phyloP scores from a whole-genome alignment of 2,329 filamentous ascomycete species.

The Ilyonectria mors-panacis region DNA sequence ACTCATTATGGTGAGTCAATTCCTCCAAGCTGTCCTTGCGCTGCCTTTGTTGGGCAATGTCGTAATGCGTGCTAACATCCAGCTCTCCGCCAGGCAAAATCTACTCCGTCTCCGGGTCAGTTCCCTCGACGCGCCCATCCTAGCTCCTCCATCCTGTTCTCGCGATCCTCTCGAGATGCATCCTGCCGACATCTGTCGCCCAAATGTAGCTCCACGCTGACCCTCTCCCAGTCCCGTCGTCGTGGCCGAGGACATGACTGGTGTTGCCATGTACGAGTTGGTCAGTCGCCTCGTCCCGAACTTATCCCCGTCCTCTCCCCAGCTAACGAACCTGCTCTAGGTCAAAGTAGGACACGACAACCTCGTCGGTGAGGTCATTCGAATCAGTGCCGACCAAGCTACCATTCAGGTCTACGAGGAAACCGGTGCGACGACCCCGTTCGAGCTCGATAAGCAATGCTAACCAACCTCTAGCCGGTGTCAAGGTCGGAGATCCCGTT shows the following conservation, averaged over 20 bases:
- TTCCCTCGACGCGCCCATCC: constrained; percentile 41
- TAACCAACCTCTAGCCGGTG: constrained; percentile 76
- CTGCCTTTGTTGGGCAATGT: constrained; percentile 29
- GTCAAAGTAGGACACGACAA: constrained; percentile 93
- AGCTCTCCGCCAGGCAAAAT: constrained; percentile 65
- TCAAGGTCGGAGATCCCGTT: constrained; percentile 96
- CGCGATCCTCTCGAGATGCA: constrained; percentile 18
- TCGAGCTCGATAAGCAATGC: constrained; percentile 23
- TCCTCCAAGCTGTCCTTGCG: constrained; percentile 6
- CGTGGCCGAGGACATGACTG: constrained; percentile 97
- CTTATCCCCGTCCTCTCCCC: constrained; percentile 7
- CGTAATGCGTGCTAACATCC: constrained; percentile 44
- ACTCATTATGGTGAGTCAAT: constrained; percentile 57
- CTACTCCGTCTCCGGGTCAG: constrained; percentile 74
- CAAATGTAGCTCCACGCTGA: constrained; percentile 49
- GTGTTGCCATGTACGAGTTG: constrained; percentile 99
- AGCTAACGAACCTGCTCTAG: constrained; percentile 58
- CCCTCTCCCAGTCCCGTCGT: constrained; percentile 81
- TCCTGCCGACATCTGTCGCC: constrained; percentile 22
- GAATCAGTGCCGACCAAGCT: constrained; percentile 94
- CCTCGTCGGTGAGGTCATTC: constrained; percentile 97
- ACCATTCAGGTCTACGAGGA: constrained; percentile 99
- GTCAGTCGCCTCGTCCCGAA: constrained; percentile 67
- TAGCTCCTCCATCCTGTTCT: constrained; percentile 13
- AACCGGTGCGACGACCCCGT: constrained; percentile 76